A percentile compares a stretch with the other conserved stretches of the same genome.
Conservation (phyloP, 1,284 basidiomycete species). For the Paramarasmius palmivorus region DNA sequence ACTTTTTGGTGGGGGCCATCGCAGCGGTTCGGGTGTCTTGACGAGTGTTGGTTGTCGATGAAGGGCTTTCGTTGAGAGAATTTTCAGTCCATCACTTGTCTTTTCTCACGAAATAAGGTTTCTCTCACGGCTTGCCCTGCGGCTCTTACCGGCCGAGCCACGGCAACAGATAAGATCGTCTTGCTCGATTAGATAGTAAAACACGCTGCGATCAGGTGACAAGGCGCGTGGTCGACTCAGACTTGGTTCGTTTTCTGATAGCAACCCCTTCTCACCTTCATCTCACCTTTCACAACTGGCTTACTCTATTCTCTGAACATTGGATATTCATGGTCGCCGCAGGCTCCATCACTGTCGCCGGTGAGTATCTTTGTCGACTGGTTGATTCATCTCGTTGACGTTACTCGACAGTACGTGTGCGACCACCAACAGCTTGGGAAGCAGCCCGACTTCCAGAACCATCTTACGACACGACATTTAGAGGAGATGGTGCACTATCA, state of each 20-base stretch:
- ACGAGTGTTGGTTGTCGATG: background rate
- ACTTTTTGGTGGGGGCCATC: constrained; percentile 95
- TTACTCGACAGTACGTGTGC: constrained; percentile 73
- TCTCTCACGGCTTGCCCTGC: too few relatives aligned
- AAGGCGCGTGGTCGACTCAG: background rate
- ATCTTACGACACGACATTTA: constrained; percentile 66
- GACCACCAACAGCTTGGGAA: constrained; percentile 86
- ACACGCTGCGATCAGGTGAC: too few relatives aligned
- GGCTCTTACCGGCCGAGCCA: too few relatives aligned
- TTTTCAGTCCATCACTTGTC: background rate
- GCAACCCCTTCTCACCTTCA: background rate
- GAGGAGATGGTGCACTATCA: constrained; percentile 82
- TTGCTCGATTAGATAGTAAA: too few relatives aligned
- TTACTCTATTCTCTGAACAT: constrained; percentile 4
- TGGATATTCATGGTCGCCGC: constrained; percentile 66
- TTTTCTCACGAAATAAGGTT: too few relatives aligned
- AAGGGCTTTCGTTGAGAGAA: background rate
- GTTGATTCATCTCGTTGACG: constrained; percentile 3
- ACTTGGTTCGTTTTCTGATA: background rate
- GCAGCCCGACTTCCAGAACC: constrained; percentile 75
- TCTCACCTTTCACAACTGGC: background rate
- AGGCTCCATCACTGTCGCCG: constrained; percentile 86
- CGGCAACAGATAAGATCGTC: too few relatives aligned
- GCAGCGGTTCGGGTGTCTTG: constrained; percentile 21
- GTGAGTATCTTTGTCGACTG: constrained; percentile 38